A percentile compares a stretch with the other conserved stretches of the same genome.
phyloP scores from a whole-genome alignment of 108 stramenopile species.

The Mayamaea pseudoterrestris region DNA sequence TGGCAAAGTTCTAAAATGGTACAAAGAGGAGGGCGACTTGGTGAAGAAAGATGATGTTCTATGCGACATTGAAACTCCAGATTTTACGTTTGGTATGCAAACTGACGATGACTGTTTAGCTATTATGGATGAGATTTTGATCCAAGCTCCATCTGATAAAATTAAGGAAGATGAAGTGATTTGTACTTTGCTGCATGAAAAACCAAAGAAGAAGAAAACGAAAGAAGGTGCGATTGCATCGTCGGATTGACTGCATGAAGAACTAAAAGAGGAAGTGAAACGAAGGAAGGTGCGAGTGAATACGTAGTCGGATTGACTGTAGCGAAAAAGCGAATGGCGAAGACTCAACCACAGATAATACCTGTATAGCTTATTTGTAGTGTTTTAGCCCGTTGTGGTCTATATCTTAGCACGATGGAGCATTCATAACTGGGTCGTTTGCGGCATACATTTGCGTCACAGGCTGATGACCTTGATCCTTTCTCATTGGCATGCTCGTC shows the following conservation, averaged over 20 bases:
- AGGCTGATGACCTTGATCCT: slow-evolving; percentile 9
- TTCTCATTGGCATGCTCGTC: slow-evolving; percentile 44
- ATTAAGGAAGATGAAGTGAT: slow-evolving; percentile 2
- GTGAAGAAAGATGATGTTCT: slow-evolving; percentile 23
- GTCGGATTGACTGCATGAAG: too few relatives aligned
- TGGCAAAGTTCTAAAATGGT: slow-evolving; percentile 24
- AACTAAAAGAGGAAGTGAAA: too few relatives aligned
- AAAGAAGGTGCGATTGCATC: too few relatives aligned
- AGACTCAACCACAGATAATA: too few relatives aligned
- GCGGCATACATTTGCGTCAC: slow-evolving; percentile 11
- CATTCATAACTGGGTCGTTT: slow-evolving; percentile 46
- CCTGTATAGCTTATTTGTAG: too few relatives aligned
- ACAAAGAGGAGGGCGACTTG: slow-evolving; percentile 32
- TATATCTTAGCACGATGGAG: slow-evolving; percentile 31
- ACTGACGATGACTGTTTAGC: slow-evolving; percentile 23
- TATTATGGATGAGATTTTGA: slow-evolving; percentile 29
- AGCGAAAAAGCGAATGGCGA: too few relatives aligned
- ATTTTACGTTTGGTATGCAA: slow-evolving; percentile 45
- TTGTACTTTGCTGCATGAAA: slow-evolving; percentile 6
- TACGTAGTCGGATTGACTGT: too few relatives aligned
- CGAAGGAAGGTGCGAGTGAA: too few relatives aligned
- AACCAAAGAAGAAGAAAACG: too few relatives aligned
- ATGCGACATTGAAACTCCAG: slow-evolving; percentile 36
- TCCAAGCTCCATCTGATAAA: slow-evolving; percentile 7
- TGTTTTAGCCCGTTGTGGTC: too few relatives aligned